These are phyloP conservation scores for Selenicereus undatus DNA, from an alignment of 148 eudicot species.

Conservation along the genomic window DNA sequence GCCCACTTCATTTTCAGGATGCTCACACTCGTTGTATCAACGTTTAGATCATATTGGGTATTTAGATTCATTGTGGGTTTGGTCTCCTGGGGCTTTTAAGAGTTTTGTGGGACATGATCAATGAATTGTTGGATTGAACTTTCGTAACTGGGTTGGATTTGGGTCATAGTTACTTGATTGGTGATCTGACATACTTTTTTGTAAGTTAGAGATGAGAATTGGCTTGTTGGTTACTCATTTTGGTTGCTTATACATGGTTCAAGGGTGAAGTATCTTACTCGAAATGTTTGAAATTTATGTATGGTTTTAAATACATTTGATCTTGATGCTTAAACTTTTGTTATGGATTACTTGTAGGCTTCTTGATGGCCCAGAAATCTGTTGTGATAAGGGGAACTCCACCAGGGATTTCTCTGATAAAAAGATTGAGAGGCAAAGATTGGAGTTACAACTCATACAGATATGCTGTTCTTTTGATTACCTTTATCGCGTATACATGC, in stretches of 20 bases:
- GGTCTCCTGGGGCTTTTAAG: neutral
- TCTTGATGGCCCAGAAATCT: constrained; percentile 35
- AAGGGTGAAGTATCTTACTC: neutral
- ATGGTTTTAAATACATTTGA: neutral
- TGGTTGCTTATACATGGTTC: neutral
- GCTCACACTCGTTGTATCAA: neutral
- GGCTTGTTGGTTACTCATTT: neutral
- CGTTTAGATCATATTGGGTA: neutral
- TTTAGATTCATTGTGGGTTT: neutral
- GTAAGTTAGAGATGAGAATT: neutral
- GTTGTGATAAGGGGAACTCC: constrained; percentile 46
- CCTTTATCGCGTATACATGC: constrained; percentile 78
- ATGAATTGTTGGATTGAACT: neutral
- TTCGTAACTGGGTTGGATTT: neutral
- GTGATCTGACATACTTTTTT: neutral
- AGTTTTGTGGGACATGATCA: neutral
- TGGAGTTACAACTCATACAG: constrained; percentile 70
- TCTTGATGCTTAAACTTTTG: neutral
- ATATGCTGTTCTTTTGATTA: constrained; percentile 65
- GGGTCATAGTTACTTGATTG: neutral
- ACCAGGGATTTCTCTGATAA: constrained; percentile 60
- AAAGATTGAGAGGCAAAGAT: constrained; percentile 62
- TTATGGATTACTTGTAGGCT: constrained; percentile 9
- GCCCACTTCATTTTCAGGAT: neutral
- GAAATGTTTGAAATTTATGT: constrained; percentile 1